Evolutionary conservation across 106 monocot genomes (phyloP).

Genomic region (Allium fistulosum): DNA sequence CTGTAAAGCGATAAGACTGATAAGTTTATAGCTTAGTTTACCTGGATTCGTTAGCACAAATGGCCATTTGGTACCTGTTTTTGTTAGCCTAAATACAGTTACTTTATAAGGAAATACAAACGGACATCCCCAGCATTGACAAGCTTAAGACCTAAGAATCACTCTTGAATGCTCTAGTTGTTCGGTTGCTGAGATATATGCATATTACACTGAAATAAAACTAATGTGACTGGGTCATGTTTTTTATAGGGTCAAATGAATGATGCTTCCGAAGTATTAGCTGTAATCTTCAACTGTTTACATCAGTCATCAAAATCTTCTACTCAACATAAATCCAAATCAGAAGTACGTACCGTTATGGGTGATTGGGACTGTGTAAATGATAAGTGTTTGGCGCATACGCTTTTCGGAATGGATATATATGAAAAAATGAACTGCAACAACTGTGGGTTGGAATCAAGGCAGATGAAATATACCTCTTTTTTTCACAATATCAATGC

Average conservation of each 20-base stretch:
- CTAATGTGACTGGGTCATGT: background rate
- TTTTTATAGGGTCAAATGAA: constrained; percentile 84
- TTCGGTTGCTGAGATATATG: no score
- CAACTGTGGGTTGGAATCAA: constrained; percentile 60
- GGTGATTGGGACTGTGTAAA: constrained; percentile 79
- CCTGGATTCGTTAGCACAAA: no score
- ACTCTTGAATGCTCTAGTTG: no score
- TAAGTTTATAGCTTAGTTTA: no score
- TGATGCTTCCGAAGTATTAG: constrained; percentile 98
- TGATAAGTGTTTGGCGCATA: constrained; percentile 67
- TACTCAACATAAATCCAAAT: constrained; percentile 20
- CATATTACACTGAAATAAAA: no score
- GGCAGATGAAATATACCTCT: constrained; percentile 79
- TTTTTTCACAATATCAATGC: constrained; percentile 99
- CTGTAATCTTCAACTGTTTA: constrained; percentile 81
- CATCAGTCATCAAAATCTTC: constrained; percentile 58
- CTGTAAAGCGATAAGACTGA: no score
- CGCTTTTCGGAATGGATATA: constrained; percentile 85
- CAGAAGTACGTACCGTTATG: constrained; percentile 31
- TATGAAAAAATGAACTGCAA: constrained; percentile 86
- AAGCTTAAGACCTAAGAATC: no score
- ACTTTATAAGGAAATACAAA: no score
- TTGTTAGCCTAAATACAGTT: no score
- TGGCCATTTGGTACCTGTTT: no score
- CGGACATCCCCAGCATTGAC: no score